Percentiles rank a stretch among this genome's conserved stretches.
These are phyloP conservation scores for Tripterygium wilfordii DNA, from an alignment of 177 flowering plant genomes.

Conservation along the genomic window DNA sequence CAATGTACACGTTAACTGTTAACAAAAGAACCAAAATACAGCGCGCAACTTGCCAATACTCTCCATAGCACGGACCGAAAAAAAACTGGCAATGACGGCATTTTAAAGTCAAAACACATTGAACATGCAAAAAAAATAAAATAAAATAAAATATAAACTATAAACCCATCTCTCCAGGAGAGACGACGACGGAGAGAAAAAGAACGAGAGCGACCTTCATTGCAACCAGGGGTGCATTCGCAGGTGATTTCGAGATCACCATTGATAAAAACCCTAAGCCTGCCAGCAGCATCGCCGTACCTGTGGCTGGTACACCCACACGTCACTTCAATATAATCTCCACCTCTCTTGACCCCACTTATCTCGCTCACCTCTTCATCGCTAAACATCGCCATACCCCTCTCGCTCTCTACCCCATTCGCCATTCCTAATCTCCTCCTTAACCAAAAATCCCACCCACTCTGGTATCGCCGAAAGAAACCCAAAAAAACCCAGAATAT, in stretches of 20 bases:
- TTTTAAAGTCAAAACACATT: constrained; percentile 16
- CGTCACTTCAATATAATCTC: constrained; percentile 37
- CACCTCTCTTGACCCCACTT: constrained; percentile 39
- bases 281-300: constrained; percentile 67
- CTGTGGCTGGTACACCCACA: constrained; percentile 68
- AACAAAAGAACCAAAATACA: constrained; percentile 1
- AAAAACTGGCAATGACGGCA: constrained; percentile 10
- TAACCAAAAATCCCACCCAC: too few species aligned
- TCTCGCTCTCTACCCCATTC: constrained; percentile 22
- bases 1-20: constrained; percentile 41
- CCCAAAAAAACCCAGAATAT: neutral
- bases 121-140: constrained; percentile 33
- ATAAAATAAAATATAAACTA: constrained; percentile 13
- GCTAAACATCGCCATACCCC: constrained; percentile 26
- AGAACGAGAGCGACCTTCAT: constrained; percentile 51
- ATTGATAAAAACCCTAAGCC: constrained; percentile 53
- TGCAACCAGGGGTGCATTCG: constrained; percentile 63
- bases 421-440: constrained; percentile 21
- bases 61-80: constrained; percentile 1
- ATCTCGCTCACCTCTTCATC: constrained; percentile 50
- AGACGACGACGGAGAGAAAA: constrained; percentile 1
- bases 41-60: neutral
- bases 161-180: constrained; percentile 6
- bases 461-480: neutral
- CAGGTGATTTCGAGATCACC: constrained; percentile 58